Evolutionary conservation across 345 rosid genomes (phyloP), one percentile per base, ranked within the genome.

Genomic region (Populus davidiana): DNA sequence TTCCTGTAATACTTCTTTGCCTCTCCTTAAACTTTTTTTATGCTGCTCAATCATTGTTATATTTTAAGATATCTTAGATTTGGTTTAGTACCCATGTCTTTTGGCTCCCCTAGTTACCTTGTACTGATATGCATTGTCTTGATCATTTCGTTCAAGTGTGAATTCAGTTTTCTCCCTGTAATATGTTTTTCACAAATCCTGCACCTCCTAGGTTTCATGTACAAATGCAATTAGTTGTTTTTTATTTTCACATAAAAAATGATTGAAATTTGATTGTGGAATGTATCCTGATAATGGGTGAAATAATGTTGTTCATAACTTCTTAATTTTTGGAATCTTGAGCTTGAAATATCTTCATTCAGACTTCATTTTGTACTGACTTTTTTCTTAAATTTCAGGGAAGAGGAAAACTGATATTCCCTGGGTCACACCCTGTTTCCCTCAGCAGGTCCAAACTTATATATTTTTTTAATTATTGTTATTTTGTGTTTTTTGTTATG

Each of bases 371-470:
- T 80, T 29, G 20, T 31, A 14, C 17, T 35, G 69, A 27, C 38
- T 39, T 6, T 35, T n/a, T 35, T 7, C 43, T 81, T 79, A 63
- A 68, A 83, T 76, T 74, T 69, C 88, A 92, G 97, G 90, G 83
- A 80, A 82, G 93, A 86, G 91, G 90, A 86, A 84, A 86, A 76
- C 67, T 83, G 21, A 92, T 87, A 12, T 92, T 92, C 76, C 97
- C 97, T 2, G 97, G 97, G 61, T 92, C 97, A 25, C 97, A 92
- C 72, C 97, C 97, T 39, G 97, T 92, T 74, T 92, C 97, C 72
- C 88, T 92, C 76, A 87, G 86, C 90, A 91, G 97, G 97, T 92
- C 16, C 8, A 11, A 5, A 78, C 47, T 77, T 52, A 62, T 27
- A 25, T 27, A 56, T 67, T 76, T 75, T 75, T 62, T 73, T 36